phyloP scores from a whole-genome alignment of 2,329 filamentous ascomycete genomes.

The Laburnicola sp. region DNA sequence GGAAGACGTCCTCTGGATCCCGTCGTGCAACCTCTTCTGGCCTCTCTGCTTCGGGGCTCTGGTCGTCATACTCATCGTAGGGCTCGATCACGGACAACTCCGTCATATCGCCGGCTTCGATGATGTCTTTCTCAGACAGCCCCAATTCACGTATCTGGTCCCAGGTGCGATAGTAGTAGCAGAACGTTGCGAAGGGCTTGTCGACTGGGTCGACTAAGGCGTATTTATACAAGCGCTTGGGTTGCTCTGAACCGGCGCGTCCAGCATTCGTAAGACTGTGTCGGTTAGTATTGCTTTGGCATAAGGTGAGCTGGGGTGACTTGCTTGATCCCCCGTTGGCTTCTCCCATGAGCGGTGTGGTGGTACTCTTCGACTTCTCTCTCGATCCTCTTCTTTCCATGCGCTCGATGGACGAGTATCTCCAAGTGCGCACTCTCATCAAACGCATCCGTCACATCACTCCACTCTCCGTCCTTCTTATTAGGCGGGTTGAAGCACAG shows the following conservation, averaged over 20 bases:
- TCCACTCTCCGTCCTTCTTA: constrained; percentile 14
- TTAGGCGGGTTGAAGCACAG: constrained; percentile 43
- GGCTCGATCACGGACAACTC: constrained; percentile 36
- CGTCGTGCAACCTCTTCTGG: background rate
- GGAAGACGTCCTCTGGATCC: background rate
- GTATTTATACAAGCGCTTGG: constrained; percentile 53
- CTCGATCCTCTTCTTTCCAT: constrained; percentile 44
- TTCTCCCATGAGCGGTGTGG: constrained; percentile 25
- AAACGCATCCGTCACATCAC: constrained; percentile 17
- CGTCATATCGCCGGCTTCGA: constrained; percentile 20
- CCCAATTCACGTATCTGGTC: constrained; percentile 32
- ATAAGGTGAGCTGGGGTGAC: constrained; percentile 9
- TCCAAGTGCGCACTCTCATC: constrained; percentile 44
- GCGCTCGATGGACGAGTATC: constrained; percentile 48
- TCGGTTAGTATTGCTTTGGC: constrained; percentile 16
- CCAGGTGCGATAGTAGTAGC: constrained; percentile 44
- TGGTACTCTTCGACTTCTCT: constrained; percentile 31
- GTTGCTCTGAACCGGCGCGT: constrained; percentile 43
- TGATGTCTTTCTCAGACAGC: constrained; percentile 19
- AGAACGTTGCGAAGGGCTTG: constrained; percentile 52
- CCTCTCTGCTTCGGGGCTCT: background rate
- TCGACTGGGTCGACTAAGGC: constrained; percentile 54
- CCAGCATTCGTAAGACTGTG: constrained; percentile 45
- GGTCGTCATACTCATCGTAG: background rate
- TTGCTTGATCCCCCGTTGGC: constrained; percentile 34